These are phyloP conservation scores for Psilocybe azurescens DNA, from an alignment of 768 basidiomycete genomes.

Conservation along the genomic window DNA sequence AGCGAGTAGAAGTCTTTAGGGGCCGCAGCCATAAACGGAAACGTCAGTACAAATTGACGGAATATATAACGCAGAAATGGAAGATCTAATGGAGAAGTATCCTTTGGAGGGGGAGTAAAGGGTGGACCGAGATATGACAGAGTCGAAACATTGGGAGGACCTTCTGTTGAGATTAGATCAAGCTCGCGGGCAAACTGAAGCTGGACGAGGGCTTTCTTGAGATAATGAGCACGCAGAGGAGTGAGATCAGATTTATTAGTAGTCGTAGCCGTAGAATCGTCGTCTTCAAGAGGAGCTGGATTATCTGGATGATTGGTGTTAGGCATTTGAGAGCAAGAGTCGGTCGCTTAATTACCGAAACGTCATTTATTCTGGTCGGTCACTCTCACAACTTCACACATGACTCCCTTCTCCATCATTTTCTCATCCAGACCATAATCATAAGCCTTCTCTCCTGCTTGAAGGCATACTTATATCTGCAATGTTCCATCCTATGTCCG, in stretches of 20 bases:
- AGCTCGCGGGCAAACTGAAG: slow-evolving; percentile 88
- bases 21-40: slow-evolving; percentile 91
- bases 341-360: slow-evolving; percentile 4
- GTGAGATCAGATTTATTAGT: slow-evolving; percentile 53
- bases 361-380: slow-evolving; percentile 5
- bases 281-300: background rate
- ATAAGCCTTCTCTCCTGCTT: slow-evolving; percentile 9
- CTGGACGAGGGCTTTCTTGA: slow-evolving; percentile 93
- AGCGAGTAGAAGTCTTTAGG: slow-evolving; percentile 92
- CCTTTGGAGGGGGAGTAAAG: slow-evolving; percentile 74
- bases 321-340: slow-evolving; percentile 1
- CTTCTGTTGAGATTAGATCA: slow-evolving; percentile 56
- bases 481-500: background rate
- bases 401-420: slow-evolving; percentile 12
- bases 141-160: slow-evolving; percentile 51
- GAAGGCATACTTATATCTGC: background rate
- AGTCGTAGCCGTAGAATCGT: background rate
- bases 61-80: slow-evolving; percentile 92
- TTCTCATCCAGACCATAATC: slow-evolving; percentile 11
- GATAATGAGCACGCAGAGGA: slow-evolving; percentile 93
- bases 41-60: slow-evolving; percentile 90
- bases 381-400: slow-evolving; percentile 2
- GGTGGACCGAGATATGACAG: slow-evolving; percentile 91
- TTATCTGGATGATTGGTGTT: slow-evolving; percentile 3
- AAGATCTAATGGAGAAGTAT: slow-evolving; percentile 66